These are phyloP conservation scores for Massarina eburnea DNA, from an alignment of 2,329 filamentous ascomycete genomes.

Conservation along the genomic window DNA sequence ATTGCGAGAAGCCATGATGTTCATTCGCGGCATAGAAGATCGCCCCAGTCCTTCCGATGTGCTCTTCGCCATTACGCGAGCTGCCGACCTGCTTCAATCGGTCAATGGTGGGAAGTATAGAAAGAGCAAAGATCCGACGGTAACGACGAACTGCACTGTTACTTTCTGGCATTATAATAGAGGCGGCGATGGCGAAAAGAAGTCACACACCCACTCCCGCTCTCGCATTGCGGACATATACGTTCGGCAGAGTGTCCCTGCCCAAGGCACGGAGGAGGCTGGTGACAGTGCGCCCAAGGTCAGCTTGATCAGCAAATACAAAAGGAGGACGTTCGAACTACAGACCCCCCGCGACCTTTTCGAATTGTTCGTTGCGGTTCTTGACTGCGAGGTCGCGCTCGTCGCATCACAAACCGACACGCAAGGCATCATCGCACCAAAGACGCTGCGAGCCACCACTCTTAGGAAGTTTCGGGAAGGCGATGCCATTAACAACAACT, in stretches of 20 bases:
- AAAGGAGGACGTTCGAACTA: not conserved
- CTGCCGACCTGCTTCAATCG: not conserved
- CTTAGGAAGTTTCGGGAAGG: not conserved
- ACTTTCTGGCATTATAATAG: not conserved
- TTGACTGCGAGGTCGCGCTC: constrained; percentile 1
- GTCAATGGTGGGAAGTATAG: not conserved
- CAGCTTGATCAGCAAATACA: not conserved
- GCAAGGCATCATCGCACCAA: not conserved
- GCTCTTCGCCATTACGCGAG: not conserved
- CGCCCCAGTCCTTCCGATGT: not conserved
- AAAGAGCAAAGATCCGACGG: not conserved
- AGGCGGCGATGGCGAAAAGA: not conserved
- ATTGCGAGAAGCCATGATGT: not conserved
- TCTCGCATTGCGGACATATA: not conserved
- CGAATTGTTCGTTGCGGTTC: not conserved
- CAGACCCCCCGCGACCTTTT: not conserved
- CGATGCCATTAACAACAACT: not conserved
- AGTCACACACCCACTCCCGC: not conserved
- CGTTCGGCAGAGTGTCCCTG: not conserved
- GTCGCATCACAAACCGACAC: not conserved
- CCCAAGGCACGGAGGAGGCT: too few species aligned
- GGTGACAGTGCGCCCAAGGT: not conserved
- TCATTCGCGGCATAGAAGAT: not conserved
- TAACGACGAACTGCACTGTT: not conserved
- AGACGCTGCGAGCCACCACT: not conserved